Evolutionary conservation across 106 monocot genomes (phyloP).

Genomic region (Acorus gramineus): DNA sequence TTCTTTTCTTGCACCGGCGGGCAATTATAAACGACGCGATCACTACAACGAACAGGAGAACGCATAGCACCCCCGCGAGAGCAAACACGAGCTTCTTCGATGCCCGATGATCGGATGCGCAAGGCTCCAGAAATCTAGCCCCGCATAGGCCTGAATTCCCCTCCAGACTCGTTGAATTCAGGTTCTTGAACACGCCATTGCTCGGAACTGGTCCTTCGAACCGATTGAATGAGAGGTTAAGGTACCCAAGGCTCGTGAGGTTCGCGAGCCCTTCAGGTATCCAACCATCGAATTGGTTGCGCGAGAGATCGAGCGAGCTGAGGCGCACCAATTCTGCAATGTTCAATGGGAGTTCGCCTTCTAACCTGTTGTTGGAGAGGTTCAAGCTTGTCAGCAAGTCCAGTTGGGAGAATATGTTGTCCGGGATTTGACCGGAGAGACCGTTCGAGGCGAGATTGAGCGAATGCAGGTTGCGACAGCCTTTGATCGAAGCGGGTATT

Average conservation of each 20-base stretch:
- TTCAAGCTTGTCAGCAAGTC: constrained; percentile 48
- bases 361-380: constrained; percentile 48
- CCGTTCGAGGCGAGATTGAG: constrained; percentile 60
- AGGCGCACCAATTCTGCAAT: constrained; percentile 27
- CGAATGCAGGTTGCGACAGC: constrained; percentile 46
- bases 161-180: constrained; percentile 34
- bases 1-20: not conserved
- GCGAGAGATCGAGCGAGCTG: constrained; percentile 46
- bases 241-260: constrained; percentile 34
- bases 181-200: constrained; percentile 37
- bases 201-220: constrained; percentile 57
- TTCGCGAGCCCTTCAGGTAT: constrained; percentile 40
- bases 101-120: constrained; percentile 15
- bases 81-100: constrained; percentile 37
- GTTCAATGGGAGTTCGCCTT: constrained; percentile 41
- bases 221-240: constrained; percentile 72
- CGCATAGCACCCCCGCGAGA: constrained; percentile 14
- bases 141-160: constrained; percentile 77
- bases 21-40: constrained; percentile 5
- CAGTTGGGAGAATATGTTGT: constrained; percentile 28
- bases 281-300: constrained; percentile 35
- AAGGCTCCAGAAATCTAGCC: constrained; percentile 36
- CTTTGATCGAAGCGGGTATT: constrained; percentile 44
- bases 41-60: constrained; percentile 28
- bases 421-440: constrained; percentile 43